Evolutionary conservation across 257 asterid species (phyloP).

Genomic region (Solanum peruvianum): DNA sequence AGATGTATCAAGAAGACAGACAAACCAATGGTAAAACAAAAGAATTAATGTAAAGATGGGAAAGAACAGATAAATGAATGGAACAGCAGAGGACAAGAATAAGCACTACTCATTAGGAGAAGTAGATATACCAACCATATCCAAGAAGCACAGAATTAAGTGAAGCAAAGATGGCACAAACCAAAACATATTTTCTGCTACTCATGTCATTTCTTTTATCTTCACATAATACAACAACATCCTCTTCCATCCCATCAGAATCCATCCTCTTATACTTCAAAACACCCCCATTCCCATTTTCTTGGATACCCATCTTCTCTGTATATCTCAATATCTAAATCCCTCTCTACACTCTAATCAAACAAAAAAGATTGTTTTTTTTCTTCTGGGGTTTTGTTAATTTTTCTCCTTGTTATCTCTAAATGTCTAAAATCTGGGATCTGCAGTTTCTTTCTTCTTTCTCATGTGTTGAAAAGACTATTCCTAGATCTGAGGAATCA

Average conservation of each 20-base stretch:
- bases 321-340: neutral
- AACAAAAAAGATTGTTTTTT: neutral
- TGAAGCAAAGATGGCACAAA: slow-evolving; percentile 55
- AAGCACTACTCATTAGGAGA: neutral
- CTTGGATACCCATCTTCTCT: slow-evolving; percentile 22
- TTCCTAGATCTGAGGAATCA: neutral
- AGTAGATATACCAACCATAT: slow-evolving; percentile 30
- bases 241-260: slow-evolving; percentile 2
- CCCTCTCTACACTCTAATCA: neutral
- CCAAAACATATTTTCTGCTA: slow-evolving; percentile 34
- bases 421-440: neutral
- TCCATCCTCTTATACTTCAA: slow-evolving; percentile 20
- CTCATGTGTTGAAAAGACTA: neutral
- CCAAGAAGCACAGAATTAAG: slow-evolving; percentile 61
- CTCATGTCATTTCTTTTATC: neutral
- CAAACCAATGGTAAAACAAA: neutral
- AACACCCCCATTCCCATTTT: slow-evolving; percentile 15
- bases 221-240: slow-evolving; percentile 5
- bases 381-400: neutral
- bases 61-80: neutral
- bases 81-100: neutral
- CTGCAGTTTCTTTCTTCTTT: neutral
- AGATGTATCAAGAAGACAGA: neutral
- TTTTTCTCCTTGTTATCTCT: neutral
- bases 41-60: neutral